These are phyloP conservation scores for Lipomyces kockii DNA, from an alignment of 805 yeast genomes.

Conservation along the genomic window DNA sequence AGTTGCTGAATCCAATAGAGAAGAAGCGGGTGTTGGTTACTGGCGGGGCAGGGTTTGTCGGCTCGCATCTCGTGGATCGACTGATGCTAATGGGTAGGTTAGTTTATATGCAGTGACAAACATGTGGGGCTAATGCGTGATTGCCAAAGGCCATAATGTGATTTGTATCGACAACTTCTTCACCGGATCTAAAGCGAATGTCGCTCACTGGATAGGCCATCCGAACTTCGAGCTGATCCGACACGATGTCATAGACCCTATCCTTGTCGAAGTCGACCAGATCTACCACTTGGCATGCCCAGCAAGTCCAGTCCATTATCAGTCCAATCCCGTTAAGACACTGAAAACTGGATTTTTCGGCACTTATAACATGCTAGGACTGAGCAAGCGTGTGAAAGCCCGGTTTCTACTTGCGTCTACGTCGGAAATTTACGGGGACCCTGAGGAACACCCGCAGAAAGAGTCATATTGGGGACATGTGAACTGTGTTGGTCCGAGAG, in stretches of 20 bases:
- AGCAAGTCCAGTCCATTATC: constrained; percentile 42
- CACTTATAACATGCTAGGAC: constrained; percentile 42
- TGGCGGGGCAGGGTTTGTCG: constrained; percentile 43
- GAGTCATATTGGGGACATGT: constrained; percentile 42
- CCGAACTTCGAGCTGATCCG: constrained; percentile 42
- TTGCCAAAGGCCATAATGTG: constrained; percentile 35
- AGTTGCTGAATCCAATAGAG: constrained; percentile 39
- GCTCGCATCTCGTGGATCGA: constrained; percentile 41
- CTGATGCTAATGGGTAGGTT: constrained; percentile 39
- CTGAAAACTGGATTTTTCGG: constrained; percentile 42
- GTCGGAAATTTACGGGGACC: constrained; percentile 42
- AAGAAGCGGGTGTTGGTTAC: constrained; percentile 40
- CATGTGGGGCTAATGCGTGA: background rate
- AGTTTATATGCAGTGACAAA: background rate
- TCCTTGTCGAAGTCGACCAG: constrained; percentile 41
- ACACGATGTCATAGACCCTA: constrained; percentile 42
- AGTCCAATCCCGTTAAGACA: constrained; percentile 42
- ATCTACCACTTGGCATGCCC: constrained; percentile 43
- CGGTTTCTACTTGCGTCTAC: constrained; percentile 41
- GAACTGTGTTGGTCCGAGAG: constrained; percentile 40
- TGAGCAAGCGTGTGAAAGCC: constrained; percentile 42
- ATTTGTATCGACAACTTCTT: constrained; percentile 42
- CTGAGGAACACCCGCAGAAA: constrained; percentile 41
- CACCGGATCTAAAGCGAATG: constrained; percentile 40
- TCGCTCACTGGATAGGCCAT: constrained; percentile 42